Base-by-base conservation (phyloP, 176 grass and related monocot genomes). In the Zizania latifolia region DNA sequence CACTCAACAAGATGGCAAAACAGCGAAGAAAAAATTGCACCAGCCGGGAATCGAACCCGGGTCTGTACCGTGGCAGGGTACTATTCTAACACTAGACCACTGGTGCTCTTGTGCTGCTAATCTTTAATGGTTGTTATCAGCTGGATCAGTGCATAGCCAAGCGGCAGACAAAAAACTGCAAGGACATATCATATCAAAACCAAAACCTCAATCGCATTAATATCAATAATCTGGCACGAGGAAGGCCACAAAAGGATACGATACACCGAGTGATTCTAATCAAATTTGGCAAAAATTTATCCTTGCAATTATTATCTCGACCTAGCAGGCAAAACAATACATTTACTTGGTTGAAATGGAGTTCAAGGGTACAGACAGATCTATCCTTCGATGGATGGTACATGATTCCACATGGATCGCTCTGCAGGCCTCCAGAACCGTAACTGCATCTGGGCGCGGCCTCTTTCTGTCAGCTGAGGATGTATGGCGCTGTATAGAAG, bases 41-140 rank as follows among this genome's bases (percentile, higher is more conserved):
- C 84, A 87, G 85, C 85, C 80, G 75, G 74, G 75, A 88, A 83
- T 83, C 86, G 74, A 88, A 88, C 61, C 74, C 75, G 84, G 82
- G 89, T 86, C 86, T 90, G 68, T 86, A 94, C 86, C 87, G 70
- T 90, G 87, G 87, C 87, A 93, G 84, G 84, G 84, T 89, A 87
- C 85, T 86, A 89, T 85, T 89, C 84, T 85, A 91, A 86, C 91
- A 92, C 87, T 89, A 86, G 84, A 93, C 79, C 67, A 84, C 86
- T 89, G 87, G 84, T 93, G 85, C 82, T 13, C 0, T 0, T 0
- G 0, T 17, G 19, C 1, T 36, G 3, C 6, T 36, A 36, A 36
- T 6, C 6, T 3, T 36, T 36, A 36, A 36, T 36, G 34, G 6
- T 6, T 4, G 6, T 36, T 6, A 4, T 36, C 34, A 4, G 3